Evolutionary conservation across 768 basidiomycete species (phyloP).

Genomic region (Trametes cubensis): DNA sequence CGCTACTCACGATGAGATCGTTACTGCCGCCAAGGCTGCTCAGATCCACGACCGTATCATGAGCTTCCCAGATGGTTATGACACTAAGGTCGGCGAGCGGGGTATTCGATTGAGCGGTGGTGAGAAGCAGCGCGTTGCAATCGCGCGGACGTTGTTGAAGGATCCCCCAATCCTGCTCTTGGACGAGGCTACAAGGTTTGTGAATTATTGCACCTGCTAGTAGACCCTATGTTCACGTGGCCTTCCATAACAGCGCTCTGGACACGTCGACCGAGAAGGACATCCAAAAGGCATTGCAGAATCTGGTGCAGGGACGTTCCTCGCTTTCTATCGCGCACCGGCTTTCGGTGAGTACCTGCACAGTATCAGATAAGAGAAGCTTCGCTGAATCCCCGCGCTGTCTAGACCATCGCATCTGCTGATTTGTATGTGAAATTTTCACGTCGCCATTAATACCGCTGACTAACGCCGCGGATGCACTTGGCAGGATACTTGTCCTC

Average conservation of each 20-base stretch:
- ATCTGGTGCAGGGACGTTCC: constrained; percentile 71
- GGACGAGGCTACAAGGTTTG: constrained; percentile 73
- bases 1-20: constrained; percentile 70
- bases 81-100: constrained; percentile 88
- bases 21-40: constrained; percentile 76
- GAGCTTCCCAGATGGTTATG: constrained; percentile 83
- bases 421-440: constrained; percentile 44
- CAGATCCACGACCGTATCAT: constrained; percentile 88
- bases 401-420: constrained; percentile 55
- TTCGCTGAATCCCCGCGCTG: constrained; percentile 5
- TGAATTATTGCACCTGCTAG: constrained; percentile 2
- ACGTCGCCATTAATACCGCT: neutral
- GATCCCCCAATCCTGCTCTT: constrained; percentile 81
- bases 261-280: constrained; percentile 91
- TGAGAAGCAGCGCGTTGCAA: constrained; percentile 88
- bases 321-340: constrained; percentile 82
- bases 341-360: constrained; percentile 57
- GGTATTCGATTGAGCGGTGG: constrained; percentile 85
- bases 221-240: constrained; percentile 3
- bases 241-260: constrained; percentile 55
- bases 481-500: constrained; percentile 79
- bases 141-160: constrained; percentile 85
- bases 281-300: constrained; percentile 85
- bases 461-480: constrained; percentile 1
- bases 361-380: constrained; percentile 10